A percentile compares a stretch with the other conserved stretches of the same genome.
Conservation (phyloP, 495 filamentous ascomycete genomes). For the Aspergillus indologenus region DNA sequence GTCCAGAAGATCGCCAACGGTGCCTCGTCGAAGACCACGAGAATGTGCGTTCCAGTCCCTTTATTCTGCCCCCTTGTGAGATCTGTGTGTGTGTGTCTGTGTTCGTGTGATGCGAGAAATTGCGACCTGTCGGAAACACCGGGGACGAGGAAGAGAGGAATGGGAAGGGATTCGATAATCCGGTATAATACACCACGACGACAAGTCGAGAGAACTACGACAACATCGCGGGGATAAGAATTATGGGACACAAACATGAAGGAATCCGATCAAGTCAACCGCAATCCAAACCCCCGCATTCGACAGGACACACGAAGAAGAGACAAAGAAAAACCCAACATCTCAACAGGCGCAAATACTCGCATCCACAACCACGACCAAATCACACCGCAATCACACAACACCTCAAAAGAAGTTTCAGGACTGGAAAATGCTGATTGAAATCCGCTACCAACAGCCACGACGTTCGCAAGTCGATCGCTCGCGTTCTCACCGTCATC, state of each 20-base stretch:
- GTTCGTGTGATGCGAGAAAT: neutral
- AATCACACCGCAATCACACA: neutral
- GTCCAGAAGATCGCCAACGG: conserved; percentile 96
- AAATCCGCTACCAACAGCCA: conserved; percentile 56
- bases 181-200: too few relatives aligned
- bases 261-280: too few relatives aligned
- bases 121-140: too few relatives aligned
- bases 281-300: too few relatives aligned
- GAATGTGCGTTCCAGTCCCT: conserved; percentile 69
- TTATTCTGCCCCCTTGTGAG: neutral
- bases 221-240: too few relatives aligned
- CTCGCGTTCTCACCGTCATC: conserved; percentile 96
- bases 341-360: neutral
- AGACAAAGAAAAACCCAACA: neutral
- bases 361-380: neutral
- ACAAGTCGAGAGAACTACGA: too few relatives aligned
- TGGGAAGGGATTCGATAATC: too few relatives aligned
- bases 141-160: too few relatives aligned
- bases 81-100: too few relatives aligned
- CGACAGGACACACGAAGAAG: too few relatives aligned
- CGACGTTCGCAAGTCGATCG: conserved; percentile 99
- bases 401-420: neutral
- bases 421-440: conserved; percentile 24
- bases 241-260: too few relatives aligned
- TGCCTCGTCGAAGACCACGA: conserved; percentile 88